A percentile compares a stretch with the other conserved stretches of the same genome.
Evolutionary conservation across 1,284 basidiomycete species (phyloP).

Genomic region (Rhodotorula sp.): DNA sequence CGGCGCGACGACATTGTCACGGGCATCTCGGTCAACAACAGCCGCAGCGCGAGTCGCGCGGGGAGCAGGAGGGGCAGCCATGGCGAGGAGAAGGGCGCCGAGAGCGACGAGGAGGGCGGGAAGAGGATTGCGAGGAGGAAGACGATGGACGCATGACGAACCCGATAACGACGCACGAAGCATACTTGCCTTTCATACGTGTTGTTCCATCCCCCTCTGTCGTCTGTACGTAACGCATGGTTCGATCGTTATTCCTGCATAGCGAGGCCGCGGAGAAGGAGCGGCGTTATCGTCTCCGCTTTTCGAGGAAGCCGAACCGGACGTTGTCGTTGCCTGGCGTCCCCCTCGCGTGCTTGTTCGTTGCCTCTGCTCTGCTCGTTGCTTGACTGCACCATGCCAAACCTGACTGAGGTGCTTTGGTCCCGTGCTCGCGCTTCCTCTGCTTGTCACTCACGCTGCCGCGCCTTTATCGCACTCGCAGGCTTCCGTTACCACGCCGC

Average conservation of each 20-base stretch:
- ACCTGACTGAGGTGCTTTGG: not conserved
- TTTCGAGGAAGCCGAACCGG: not conserved
- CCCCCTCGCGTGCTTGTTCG: not conserved
- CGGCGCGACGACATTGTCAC: constrained; percentile 48
- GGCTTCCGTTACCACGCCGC: not conserved
- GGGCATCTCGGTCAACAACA: constrained; percentile 29
- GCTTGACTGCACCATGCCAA: not conserved
- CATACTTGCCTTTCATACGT: too few relatives aligned
- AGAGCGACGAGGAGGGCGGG: not conserved
- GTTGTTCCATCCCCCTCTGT: too few relatives aligned
- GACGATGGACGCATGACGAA: not conserved
- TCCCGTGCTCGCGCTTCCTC: not conserved
- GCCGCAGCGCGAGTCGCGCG: not conserved
- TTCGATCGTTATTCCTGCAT: too few relatives aligned
- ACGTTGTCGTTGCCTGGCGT: too few relatives aligned
- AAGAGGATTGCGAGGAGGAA: not conserved
- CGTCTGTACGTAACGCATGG: too few relatives aligned
- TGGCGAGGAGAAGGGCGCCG: not conserved
- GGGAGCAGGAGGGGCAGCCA: constrained; percentile 4
- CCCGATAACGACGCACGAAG: too few relatives aligned
- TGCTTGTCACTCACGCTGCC: too few relatives aligned
- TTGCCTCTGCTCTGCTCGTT: not conserved
- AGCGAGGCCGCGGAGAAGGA: too few relatives aligned
- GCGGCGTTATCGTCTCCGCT: too few relatives aligned
- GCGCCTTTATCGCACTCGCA: not conserved